A percentile compares a stretch with the other conserved stretches of the same genome.
These are phyloP conservation scores for Moniliophthora roreri DNA, from an alignment of 1,284 basidiomycete species.

Conservation along the genomic window DNA sequence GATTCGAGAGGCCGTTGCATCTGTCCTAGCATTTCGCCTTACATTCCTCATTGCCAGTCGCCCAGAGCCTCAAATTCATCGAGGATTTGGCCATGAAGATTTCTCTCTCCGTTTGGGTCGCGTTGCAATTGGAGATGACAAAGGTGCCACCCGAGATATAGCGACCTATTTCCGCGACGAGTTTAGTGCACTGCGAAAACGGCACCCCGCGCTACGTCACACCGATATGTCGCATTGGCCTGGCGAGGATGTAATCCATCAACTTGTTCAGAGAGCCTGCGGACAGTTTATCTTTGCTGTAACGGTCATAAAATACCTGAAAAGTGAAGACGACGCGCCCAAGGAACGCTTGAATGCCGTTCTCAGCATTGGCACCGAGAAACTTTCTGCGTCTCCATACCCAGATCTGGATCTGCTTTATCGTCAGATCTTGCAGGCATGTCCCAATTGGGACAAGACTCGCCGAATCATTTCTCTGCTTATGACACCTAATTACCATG, in stretches of 20 bases:
- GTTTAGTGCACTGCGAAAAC: not conserved
- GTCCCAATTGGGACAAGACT: not conserved
- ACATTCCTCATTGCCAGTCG: not conserved
- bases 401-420: not conserved
- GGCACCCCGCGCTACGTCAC: not conserved
- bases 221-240: not conserved
- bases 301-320: not conserved
- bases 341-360: not conserved
- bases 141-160: not conserved
- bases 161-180: not conserved
- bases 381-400: not conserved
- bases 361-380: not conserved
- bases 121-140: not conserved
- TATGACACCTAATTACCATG: no score
- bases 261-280: not conserved
- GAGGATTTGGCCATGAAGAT: not conserved
- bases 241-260: not conserved
- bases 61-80: not conserved
- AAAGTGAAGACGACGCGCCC: not conserved
- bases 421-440: not conserved
- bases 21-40: not conserved
- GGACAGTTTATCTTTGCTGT: slow-evolving; percentile 1
- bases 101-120: not conserved
- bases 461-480: no score
- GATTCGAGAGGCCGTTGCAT: not conserved